phyloP scores from a whole-genome alignment of 2,329 filamentous ascomycete species.

The Diaporthe capsici region DNA sequence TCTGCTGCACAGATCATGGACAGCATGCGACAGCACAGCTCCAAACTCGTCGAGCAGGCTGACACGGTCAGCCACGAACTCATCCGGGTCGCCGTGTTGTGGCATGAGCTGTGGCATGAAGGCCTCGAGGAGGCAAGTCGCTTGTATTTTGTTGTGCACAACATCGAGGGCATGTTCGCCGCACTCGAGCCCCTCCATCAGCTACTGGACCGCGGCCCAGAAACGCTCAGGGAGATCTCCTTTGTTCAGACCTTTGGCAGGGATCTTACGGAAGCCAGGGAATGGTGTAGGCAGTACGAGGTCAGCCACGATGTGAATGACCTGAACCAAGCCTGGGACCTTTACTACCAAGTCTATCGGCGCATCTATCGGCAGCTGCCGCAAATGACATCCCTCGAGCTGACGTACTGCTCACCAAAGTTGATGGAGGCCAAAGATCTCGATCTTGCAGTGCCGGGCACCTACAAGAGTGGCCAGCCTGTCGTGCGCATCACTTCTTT shows the following conservation, averaged over 20 bases:
- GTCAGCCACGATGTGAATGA: slow-evolving; percentile 92
- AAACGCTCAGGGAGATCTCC: slow-evolving; percentile 95
- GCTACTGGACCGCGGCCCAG: slow-evolving; percentile 89
- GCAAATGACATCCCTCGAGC: slow-evolving; percentile 90
- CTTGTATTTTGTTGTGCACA: slow-evolving; percentile 96
- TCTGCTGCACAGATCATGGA: slow-evolving; percentile 97
- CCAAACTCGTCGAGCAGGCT: slow-evolving; percentile 92
- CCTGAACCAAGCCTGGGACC: slow-evolving; percentile 97
- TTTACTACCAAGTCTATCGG: slow-evolving; percentile 98
- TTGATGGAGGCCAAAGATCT: slow-evolving; percentile 88
- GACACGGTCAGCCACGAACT: slow-evolving; percentile 96
- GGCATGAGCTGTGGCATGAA: slow-evolving; percentile 99
- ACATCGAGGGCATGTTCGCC: slow-evolving; percentile 97
- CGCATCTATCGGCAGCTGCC: slow-evolving; percentile 94
- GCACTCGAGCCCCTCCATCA: slow-evolving; percentile 92
- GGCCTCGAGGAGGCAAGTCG: slow-evolving; percentile 96
- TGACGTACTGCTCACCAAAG: slow-evolving; percentile 97
- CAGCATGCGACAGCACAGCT: slow-evolving; percentile 95
- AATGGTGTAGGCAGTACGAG: slow-evolving; percentile 95
- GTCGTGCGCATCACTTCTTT: slow-evolving; percentile 91
- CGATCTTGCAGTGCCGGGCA: slow-evolving; percentile 95
- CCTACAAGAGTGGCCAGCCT: slow-evolving; percentile 83
- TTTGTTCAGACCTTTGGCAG: slow-evolving; percentile 98
- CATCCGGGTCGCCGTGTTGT: slow-evolving; percentile 95
- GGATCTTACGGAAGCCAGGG: slow-evolving; percentile 92